phyloP scores from a whole-genome alignment of 192 early-diverging fungal species.

The Spizellomyces punctatus region DNA sequence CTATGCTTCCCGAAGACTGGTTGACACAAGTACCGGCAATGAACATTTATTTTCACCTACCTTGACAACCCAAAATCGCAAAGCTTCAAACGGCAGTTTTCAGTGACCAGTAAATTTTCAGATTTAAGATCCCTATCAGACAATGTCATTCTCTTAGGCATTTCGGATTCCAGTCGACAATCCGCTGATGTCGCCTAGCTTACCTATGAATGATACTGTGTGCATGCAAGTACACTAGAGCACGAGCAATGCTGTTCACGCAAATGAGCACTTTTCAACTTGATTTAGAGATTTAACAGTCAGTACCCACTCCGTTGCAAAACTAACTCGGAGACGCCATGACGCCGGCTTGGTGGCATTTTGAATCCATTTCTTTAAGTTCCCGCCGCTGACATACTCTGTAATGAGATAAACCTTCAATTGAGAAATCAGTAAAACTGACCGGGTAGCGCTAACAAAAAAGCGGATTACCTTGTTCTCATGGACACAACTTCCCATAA shows the following conservation, averaged over 20 bases:
- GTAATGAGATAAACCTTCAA: slow-evolving; percentile 40
- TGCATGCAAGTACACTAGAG: slow-evolving; percentile 48
- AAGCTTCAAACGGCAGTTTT: slow-evolving; percentile 47
- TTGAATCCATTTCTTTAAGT: slow-evolving; percentile 45
- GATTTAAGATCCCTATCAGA: slow-evolving; percentile 39
- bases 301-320: slow-evolving; percentile 40
- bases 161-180: too few relatives aligned
- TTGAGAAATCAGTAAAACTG: too few relatives aligned
- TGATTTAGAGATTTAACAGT: not conserved
- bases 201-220: slow-evolving; percentile 46
- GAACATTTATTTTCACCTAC: not conserved
- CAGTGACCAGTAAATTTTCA: slow-evolving; percentile 49
- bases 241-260: slow-evolving; percentile 34
- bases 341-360: slow-evolving; percentile 22
- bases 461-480: slow-evolving; percentile 26
- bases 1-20: not conserved
- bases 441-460: too few relatives aligned
- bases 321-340: slow-evolving; percentile 37
- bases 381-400: slow-evolving; percentile 48
- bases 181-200: not conserved
- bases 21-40: not conserved
- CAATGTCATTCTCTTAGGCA: not conserved
- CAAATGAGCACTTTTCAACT: not conserved
- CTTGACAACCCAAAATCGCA: slow-evolving; percentile 51
- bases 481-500: slow-evolving; percentile 43